Conservation (phyloP, 768 basidiomycete species). For the Mycena latifolia region DNA sequence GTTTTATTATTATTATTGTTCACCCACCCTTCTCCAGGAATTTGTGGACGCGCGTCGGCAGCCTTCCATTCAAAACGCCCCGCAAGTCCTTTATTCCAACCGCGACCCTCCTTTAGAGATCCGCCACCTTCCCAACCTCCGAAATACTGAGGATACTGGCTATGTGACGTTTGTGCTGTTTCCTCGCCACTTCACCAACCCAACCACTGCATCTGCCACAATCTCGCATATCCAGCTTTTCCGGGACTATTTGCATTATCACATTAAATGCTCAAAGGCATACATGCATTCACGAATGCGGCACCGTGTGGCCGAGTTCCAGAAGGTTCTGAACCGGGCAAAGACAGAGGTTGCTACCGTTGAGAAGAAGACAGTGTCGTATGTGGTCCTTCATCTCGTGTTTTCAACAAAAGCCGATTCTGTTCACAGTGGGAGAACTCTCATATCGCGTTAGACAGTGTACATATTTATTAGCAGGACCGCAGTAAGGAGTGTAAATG, state of each 20-base stretch:
- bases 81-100: constrained; percentile 95
- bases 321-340: constrained; percentile 94
- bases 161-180: constrained; percentile 99
- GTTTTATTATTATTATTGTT: neutral
- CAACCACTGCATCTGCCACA: constrained; percentile 74
- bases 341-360: constrained; percentile 89
- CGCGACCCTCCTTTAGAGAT: constrained; percentile 98
- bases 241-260: constrained; percentile 99
- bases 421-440: constrained; percentile 65
- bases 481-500: constrained; percentile 23
- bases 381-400: constrained; percentile 42
- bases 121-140: constrained; percentile 84
- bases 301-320: constrained; percentile 93
- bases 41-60: constrained; percentile 98
- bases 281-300: constrained; percentile 99
- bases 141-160: constrained; percentile 88
- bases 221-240: constrained; percentile 97
- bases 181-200: constrained; percentile 92
- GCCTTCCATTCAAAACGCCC: constrained; percentile 94
- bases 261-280: constrained; percentile 98
- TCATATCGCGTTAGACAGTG: constrained; percentile 62
- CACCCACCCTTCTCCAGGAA: constrained; percentile 67
- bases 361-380: constrained; percentile 95
- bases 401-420: neutral
- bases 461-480: constrained; percentile 19